Conservation (phyloP, 2,329 filamentous ascomycete species). For the Chrysosporium queenslandicum region DNA sequence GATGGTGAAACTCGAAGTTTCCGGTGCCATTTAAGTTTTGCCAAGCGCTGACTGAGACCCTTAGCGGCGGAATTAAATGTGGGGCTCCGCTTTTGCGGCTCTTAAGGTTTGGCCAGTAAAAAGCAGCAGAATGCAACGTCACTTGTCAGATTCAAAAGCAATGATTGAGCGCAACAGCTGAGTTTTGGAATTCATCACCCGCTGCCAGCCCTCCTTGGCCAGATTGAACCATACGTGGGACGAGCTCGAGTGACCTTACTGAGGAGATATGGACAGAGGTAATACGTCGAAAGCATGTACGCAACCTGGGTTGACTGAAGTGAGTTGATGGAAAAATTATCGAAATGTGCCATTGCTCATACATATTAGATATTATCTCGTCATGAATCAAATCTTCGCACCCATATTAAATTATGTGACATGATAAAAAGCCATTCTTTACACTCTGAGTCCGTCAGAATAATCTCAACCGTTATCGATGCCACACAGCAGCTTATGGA, state of each 20-base stretch:
- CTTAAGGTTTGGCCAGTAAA: neutral
- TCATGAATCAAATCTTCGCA: constrained; percentile 33
- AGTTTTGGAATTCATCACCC: too few relatives aligned
- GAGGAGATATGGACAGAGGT: neutral
- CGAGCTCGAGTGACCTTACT: neutral
- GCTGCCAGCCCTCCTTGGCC: too few relatives aligned
- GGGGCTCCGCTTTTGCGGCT: too few relatives aligned
- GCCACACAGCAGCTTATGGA: constrained; percentile 32
- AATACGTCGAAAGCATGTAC: neutral
- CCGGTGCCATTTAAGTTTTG: neutral
- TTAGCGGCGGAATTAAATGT: neutral
- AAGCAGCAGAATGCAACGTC: neutral
- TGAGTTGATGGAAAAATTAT: neutral
- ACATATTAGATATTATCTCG: constrained; percentile 31
- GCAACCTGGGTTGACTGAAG: neutral
- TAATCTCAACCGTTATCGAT: constrained; percentile 31
- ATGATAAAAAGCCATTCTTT: constrained; percentile 27
- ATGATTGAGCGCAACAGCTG: too few relatives aligned
- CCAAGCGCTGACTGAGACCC: neutral
- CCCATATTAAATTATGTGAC: constrained; percentile 32
- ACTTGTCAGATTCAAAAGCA: neutral
- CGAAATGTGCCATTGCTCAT: neutral
- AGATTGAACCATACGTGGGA: neutral
- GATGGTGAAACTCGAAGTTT: too few relatives aligned
- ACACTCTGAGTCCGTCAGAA: constrained; percentile 23